Conservation (phyloP, 305 asterid genomes). For the Solanum chacoense region DNA sequence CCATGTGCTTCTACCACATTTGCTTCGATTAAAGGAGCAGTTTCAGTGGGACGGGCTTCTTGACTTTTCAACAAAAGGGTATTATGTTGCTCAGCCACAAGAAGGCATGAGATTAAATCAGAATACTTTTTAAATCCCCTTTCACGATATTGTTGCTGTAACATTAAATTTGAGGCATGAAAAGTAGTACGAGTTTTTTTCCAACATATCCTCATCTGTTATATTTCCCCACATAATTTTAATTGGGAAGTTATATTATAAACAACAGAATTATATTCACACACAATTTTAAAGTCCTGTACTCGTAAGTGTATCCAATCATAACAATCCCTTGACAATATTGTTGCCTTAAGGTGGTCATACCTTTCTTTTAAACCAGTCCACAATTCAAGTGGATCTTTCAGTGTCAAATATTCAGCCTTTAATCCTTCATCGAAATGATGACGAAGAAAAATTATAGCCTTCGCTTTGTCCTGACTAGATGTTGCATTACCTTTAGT, state of each 20-base stretch:
- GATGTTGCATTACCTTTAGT: not conserved
- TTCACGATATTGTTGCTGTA: not conserved
- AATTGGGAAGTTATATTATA: not conserved
- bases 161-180: not conserved
- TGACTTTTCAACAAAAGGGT: not conserved
- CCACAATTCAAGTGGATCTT: not conserved
- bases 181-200: not conserved
- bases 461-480: not conserved
- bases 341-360: not conserved
- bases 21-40: not conserved
- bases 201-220: not conserved
- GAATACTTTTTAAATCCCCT: not conserved
- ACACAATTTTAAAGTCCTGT: not conserved
- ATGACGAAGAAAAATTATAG: not conserved
- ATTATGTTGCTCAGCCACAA: not conserved
- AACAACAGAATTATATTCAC: not conserved
- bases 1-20: not conserved
- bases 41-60: not conserved
- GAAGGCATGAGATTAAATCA: not conserved
- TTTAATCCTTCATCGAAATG: not conserved
- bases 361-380: not conserved
- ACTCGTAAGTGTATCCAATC: not conserved
- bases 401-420: not conserved
- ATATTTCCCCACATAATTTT: no score
- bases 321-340: no score